A percentile compares a stretch with the other conserved stretches of the same genome.
Evolutionary conservation across 148 eudicot species (phyloP).

Genomic region (Amaranthus cruentus): DNA sequence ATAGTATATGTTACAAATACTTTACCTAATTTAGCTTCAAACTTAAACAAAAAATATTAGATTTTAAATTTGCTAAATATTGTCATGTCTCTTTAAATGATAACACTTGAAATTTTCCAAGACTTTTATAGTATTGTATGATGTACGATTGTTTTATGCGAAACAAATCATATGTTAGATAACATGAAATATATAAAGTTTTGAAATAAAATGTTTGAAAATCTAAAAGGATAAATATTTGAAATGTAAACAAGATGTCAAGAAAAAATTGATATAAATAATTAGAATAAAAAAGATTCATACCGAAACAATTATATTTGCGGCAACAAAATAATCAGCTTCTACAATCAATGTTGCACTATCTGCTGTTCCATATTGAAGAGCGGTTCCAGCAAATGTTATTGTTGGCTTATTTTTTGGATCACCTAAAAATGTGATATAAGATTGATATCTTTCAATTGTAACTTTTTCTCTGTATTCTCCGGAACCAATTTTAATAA

Average conservation of each 20-base stretch:
- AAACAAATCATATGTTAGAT: no score
- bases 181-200: no score
- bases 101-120: no score
- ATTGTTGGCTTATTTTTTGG: constrained; percentile 41
- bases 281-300: neutral
- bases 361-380: constrained; percentile 43
- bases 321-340: constrained; percentile 50
- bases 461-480: constrained; percentile 52
- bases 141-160: no score
- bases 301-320: constrained; percentile 48
- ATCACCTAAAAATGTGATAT: constrained; percentile 52
- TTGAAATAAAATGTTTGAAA: neutral
- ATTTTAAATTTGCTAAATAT: no score
- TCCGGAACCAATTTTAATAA: constrained; percentile 51
- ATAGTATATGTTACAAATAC: no score
- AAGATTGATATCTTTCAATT: constrained; percentile 38
- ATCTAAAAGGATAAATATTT: neutral
- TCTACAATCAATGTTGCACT: constrained; percentile 60
- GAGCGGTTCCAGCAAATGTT: constrained; percentile 43
- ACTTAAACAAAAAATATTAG: no score
- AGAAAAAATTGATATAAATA: neutral
- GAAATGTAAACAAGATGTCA: no score
- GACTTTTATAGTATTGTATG: no score
- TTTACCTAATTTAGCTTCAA: no score
- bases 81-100: no score